Evolutionary conservation across 2,329 filamentous ascomycete genomes (phyloP), one percentile per base, ranked within the genome.

Genomic region (Sporothrix globosa): DNA sequence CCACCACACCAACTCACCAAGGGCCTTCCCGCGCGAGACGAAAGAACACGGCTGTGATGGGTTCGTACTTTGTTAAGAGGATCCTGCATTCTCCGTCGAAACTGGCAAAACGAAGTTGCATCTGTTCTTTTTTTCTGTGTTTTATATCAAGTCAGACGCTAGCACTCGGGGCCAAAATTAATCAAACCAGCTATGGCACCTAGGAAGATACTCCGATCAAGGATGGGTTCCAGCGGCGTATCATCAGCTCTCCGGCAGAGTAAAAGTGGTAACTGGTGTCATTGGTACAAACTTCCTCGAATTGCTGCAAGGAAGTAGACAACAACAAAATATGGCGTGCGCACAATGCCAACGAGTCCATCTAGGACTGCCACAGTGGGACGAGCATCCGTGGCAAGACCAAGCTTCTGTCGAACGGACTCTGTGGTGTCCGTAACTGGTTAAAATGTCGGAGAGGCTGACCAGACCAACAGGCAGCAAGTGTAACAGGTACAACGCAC

Each of bases 201-300:
- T 67, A 66, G 46, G 46, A 41, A 21, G 17, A 52, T 24, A 17
- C 27, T 21, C 21, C 46, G 46, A 46, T 39, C 21, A 66, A 66
- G 17, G 44, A 65, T 34, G 46, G 30, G 17, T 10, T 67, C 46
- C n/a, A 48, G 46, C 63, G 46, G 46, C 63, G 39, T 67, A 53
- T 66, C 56, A 24, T 39, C 34, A 34, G 56, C 9, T 60, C 30
- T 2, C 34, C n/a, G 21, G 54, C 54, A 34, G 34, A 60, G 30
- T 21, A 60, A 30, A 39, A 21, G 54, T 60, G 30, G 54, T 60
- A 30, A 41, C 30, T 60, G 56, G 11, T 30, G 21, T 21, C 41
- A 9, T 41, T 60, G 13, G 56, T 17, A 60, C 19, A 11, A 41
- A 34, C 56, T 21, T 19, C 21, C 24, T 30, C 24, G 30, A 54